Conservation (phyloP, 1,139 yeast species). For the Nakaseomyces sp. region DNA sequence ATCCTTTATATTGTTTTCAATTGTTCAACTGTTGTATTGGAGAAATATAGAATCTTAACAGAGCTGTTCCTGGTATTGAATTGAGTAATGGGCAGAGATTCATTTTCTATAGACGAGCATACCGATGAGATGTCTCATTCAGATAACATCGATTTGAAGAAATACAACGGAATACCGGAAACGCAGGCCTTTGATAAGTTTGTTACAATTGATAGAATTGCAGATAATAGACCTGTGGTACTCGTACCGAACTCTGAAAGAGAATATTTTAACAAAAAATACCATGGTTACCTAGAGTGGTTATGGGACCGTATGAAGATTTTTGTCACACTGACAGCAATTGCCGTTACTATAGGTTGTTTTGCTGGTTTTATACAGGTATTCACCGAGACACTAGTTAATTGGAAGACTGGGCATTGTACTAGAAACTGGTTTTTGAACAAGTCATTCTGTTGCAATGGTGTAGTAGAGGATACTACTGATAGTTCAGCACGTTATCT, state of each 20-base stretch:
- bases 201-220: constrained; percentile 76
- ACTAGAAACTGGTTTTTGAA: constrained; percentile 59
- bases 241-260: constrained; percentile 7
- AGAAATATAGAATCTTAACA: too few relatives aligned
- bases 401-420: constrained; percentile 73
- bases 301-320: constrained; percentile 46
- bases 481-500: constrained; percentile 9
- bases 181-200: constrained; percentile 48
- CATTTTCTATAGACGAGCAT: neutral
- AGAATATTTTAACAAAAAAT: constrained; percentile 10
- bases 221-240: constrained; percentile 42
- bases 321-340: constrained; percentile 66
- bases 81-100: constrained; percentile 1
- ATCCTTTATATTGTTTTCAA: too few relatives aligned
- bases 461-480: constrained; percentile 25
- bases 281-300: constrained; percentile 24
- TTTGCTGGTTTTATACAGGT: constrained; percentile 78
- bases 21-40: too few relatives aligned
- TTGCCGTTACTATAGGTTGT: constrained; percentile 69
- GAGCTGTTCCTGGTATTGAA: too few relatives aligned
- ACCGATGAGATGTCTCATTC: constrained; percentile 4
- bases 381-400: constrained; percentile 79
- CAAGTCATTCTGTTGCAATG: constrained; percentile 76
- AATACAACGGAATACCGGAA: constrained; percentile 21
- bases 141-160: constrained; percentile 5